Conservation (phyloP, 495 filamentous ascomycete species). For the Aspergillus wentii region DNA sequence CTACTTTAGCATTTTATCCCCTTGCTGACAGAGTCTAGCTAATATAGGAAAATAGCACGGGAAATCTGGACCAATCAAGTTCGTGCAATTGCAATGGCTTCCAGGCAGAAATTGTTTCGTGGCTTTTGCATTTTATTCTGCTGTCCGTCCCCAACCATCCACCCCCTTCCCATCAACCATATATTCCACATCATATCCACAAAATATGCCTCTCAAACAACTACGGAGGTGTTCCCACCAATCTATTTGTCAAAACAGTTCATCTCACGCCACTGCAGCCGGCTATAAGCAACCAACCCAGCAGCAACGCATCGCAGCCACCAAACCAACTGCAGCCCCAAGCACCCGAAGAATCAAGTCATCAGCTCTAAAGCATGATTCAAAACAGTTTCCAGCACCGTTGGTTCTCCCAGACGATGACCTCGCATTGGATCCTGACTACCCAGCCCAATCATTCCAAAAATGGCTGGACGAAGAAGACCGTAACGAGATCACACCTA, state of each 20-base stretch:
- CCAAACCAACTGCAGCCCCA: not conserved
- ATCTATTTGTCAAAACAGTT: conserved; percentile 1
- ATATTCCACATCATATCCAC: too few relatives aligned
- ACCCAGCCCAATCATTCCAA: conserved; percentile 52
- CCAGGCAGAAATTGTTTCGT: too few relatives aligned
- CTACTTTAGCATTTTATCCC: too few relatives aligned
- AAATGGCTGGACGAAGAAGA: conserved; percentile 46
- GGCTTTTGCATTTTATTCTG: too few relatives aligned
- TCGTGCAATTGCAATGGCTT: too few relatives aligned
- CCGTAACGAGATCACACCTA: conserved; percentile 48
- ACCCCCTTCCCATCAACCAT: too few relatives aligned
- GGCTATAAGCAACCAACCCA: conserved; percentile 7
- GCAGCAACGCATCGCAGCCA: not conserved
- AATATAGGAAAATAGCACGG: too few relatives aligned
- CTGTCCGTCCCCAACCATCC: too few relatives aligned
- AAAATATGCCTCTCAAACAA: too few relatives aligned
- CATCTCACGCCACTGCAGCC: conserved; percentile 3
- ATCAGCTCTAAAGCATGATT: not conserved
- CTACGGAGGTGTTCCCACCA: conserved; percentile 6
- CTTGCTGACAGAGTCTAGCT: too few relatives aligned
- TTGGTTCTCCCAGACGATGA: conserved; percentile 58
- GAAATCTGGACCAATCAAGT: too few relatives aligned
- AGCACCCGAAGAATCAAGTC: not conserved
- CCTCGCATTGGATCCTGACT: conserved; percentile 48
- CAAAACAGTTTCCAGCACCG: conserved; percentile 49